Base-by-base conservation (phyloP, 805 yeast species). In the Starmerella vaccinii region DNA sequence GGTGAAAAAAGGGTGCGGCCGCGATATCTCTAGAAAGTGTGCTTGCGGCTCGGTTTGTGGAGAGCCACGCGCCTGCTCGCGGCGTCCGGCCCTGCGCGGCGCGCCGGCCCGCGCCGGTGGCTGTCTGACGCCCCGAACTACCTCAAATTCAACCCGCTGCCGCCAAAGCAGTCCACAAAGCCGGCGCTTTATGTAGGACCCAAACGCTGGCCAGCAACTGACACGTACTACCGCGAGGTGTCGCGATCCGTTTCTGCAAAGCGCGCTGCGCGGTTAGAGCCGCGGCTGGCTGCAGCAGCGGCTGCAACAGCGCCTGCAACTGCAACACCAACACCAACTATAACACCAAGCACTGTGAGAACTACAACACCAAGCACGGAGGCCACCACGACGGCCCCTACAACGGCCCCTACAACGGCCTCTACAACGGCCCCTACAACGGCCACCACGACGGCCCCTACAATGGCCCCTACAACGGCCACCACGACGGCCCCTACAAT, bases 111-210 rank as follows among this genome's bases (percentile, higher is more conserved):
- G 16, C 45, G 45, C 19, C 45, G 45, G 5, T 26, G 34, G 23
- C 24, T 18, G 5, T 24, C 44, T 18, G 47, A 38, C 15, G 23
- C 49, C 3, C 38, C 47, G 5, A 53, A 53, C 19, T 53, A 35
- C 45, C 55, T 55, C 16, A 50, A 50, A 21, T 55, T 55, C 50
- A 55, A 35, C 38, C 58, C 58, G 4, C 48, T 53, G 18, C 53
- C 57, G 16, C 49, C 54, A 7, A 55, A 49, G 40, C 16, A 33
- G n/a, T 4, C 49, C 26, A 24, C 27, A 18, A 21, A 44, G 9
- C 27, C 55, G 5, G 33, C 51, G 7, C 46, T 55, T 1, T 55
- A 53, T 42, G 49, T 53, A 1, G 58, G 58, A 19, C 51, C 55
- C 5, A 24, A 27, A n/a, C 35, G 48, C 23, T 50, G 52, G 54